Percentiles rank a stretch among this genome's conserved stretches.
phyloP scores from a whole-genome alignment of 176 grass and related monocot genomes.

The Oryza glumipatula region DNA sequence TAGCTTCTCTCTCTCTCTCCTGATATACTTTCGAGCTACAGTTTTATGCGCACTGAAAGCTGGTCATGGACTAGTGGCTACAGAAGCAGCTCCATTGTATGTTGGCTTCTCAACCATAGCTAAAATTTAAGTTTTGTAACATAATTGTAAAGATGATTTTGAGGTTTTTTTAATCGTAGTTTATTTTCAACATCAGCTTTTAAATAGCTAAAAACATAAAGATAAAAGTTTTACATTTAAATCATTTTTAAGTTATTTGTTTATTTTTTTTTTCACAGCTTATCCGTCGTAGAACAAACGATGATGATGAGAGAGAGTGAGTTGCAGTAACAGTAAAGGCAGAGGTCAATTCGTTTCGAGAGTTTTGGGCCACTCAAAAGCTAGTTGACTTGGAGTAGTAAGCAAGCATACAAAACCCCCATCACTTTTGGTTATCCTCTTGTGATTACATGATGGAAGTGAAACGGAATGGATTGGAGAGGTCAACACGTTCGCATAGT shows the following conservation, averaged over 20 bases:
- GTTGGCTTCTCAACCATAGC: too few relatives aligned
- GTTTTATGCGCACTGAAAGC: slow-evolving; percentile 25
- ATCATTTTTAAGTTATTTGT: too few relatives aligned
- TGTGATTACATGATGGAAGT: neutral
- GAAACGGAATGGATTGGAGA: neutral
- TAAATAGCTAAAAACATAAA: too few relatives aligned
- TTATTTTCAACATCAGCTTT: too few relatives aligned
- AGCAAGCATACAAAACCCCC: neutral
- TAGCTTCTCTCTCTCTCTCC: neutral
- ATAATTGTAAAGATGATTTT: too few relatives aligned
- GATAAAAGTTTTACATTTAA: too few relatives aligned
- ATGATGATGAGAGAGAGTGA: neutral
- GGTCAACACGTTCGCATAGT: neutral
- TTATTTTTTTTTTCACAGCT: too few relatives aligned
- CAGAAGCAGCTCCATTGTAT: too few relatives aligned
- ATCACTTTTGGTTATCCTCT: neutral
- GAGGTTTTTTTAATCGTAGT: too few relatives aligned
- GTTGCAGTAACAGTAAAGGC: neutral
- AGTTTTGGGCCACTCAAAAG: neutral
- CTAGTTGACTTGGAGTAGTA: neutral
- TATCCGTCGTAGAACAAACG: too few relatives aligned
- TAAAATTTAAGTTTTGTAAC: too few relatives aligned
- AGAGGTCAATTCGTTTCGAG: neutral
- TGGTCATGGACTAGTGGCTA: neutral
- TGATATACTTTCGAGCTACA: neutral